A percentile compares a stretch with the other conserved stretches of the same genome.
Conservation (phyloP, 2,329 filamentous ascomycete genomes). For the Corinectria fuckeliana region DNA sequence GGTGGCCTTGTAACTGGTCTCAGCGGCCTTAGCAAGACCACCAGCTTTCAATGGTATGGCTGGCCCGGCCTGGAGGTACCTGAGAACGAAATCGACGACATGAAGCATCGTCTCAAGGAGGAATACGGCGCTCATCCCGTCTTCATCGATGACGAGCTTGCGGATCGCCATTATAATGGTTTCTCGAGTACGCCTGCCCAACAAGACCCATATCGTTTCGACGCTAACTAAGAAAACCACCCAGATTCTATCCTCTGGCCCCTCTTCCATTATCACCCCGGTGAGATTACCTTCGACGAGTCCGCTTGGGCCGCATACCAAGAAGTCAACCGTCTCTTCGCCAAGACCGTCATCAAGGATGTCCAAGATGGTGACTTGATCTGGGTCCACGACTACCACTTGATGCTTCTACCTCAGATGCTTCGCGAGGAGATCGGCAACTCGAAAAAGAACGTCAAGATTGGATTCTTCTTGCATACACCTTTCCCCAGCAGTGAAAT, state of each 20-base stretch:
- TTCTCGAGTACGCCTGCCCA: conserved; percentile 79
- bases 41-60: conserved; percentile 97
- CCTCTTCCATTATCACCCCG: conserved; percentile 97
- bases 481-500: conserved; percentile 97
- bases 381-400: conserved; percentile 98
- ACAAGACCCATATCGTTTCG: not conserved
- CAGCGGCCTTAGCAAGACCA: conserved; percentile 89
- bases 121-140: conserved; percentile 91
- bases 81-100: conserved; percentile 75
- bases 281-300: conserved; percentile 98
- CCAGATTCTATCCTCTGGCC: conserved; percentile 97
- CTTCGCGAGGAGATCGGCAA: conserved; percentile 86
- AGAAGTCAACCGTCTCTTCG: conserved; percentile 91
- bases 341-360: conserved; percentile 83
- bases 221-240: conserved; percentile 16
- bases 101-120: conserved; percentile 80
- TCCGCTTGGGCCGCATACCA: conserved; percentile 91
- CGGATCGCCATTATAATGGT: conserved; percentile 96
- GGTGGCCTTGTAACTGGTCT: conserved; percentile 94
- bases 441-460: conserved; percentile 89
- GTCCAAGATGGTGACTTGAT: conserved; percentile 93
- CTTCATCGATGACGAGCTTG: conserved; percentile 91
- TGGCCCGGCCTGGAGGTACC: conserved; percentile 96
- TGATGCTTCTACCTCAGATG: conserved; percentile 97
- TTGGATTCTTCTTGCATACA: conserved; percentile 97